Base-by-base conservation (phyloP, 164 flowering plant genomes). In the Vitis riparia region DNA sequence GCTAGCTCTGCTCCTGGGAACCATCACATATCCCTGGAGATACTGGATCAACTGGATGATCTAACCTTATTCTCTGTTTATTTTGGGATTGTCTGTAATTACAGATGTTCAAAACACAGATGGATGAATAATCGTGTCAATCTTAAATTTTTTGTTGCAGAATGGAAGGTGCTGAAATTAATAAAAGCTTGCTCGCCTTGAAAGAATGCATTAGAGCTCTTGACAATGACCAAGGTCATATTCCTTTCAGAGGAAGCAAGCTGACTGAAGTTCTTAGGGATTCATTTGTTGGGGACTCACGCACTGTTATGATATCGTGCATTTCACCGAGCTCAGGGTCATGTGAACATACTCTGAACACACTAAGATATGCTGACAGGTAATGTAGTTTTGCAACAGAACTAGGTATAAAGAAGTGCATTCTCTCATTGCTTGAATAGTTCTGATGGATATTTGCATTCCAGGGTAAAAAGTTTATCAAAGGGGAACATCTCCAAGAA, bases 311-410 rank as follows among this genome's bases (percentile, higher is more conserved):
- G 98, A 94, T 94, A 71, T 94, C 98, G 13, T 94, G 98, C 75
- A 83, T 94, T 75, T 94, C 98, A 29, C 98, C 98, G 11, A 87
- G 86, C 74, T 81, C 97, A 2, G 97, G 98, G 56, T 94, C 98
- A 10, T 90, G 95, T 75, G 98, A 94, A 67, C 98, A 94, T 71
- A 90, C 97, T 44, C 86, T 94, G 50, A 94, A 94, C 81, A 94
- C 98, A 3, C 79, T 94, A 66, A 84, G 98, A 90, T 94, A 94
- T 79, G 97, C 98, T 70, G 98, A 94, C 84, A 91, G 98, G 98
- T 94, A 70, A 65, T 12, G 30, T 19, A 14, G 52, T 49, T 51
- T 30, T 62, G 19, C 64, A 12, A 32, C 17, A 14, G 58, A 59
- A 13, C 27, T 12, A 10, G 50, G 16, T 11, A 13, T 16, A n/a